A percentile compares a stretch with the other conserved stretches of the same genome.
phyloP scores from a whole-genome alignment of 495 filamentous ascomycete genomes.

The Penicillium pulvis region DNA sequence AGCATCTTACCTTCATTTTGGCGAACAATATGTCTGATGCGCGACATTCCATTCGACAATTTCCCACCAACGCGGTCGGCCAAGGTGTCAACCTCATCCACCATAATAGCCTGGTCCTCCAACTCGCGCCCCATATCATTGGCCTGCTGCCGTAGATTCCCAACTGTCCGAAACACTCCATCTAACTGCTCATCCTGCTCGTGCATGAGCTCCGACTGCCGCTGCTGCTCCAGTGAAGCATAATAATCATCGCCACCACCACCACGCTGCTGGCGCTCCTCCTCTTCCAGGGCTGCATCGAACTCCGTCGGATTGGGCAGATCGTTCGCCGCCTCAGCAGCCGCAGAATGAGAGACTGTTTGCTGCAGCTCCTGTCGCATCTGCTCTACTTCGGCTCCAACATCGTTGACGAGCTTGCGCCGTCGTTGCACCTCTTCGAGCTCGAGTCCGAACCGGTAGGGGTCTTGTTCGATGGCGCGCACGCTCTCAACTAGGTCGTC shows the following conservation, averaged over 20 bases:
- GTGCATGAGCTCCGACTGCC: slow-evolving; percentile 88
- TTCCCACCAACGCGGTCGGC: slow-evolving; percentile 86
- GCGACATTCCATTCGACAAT: slow-evolving; percentile 81
- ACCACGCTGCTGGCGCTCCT: slow-evolving; percentile 23
- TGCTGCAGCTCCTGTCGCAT: slow-evolving; percentile 81
- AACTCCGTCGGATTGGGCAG: slow-evolving; percentile 76
- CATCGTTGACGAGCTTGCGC: slow-evolving; percentile 81
- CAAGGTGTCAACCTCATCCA: slow-evolving; percentile 78
- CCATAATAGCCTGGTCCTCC: slow-evolving; percentile 83
- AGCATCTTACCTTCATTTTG: slow-evolving; percentile 79
- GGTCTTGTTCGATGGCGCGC: slow-evolving; percentile 83
- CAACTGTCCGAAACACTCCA: slow-evolving; percentile 89
- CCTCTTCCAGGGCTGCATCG: slow-evolving; percentile 42
- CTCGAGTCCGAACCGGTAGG: slow-evolving; percentile 85
- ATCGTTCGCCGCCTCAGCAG: slow-evolving; percentile 30
- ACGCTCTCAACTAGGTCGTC: slow-evolving; percentile 88
- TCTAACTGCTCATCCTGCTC: slow-evolving; percentile 94
- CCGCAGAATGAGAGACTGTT: slow-evolving; percentile 36
- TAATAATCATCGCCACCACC: slow-evolving; percentile 68
- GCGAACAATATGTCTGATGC: slow-evolving; percentile 78
- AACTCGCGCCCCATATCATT: slow-evolving; percentile 93
- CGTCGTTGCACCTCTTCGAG: slow-evolving; percentile 79
- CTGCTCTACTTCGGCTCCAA: slow-evolving; percentile 82
- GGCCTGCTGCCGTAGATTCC: slow-evolving; percentile 84
- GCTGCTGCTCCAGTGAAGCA: slow-evolving; percentile 87